phyloP scores from a whole-genome alignment of 306 rosid species.

The Purshia tridentata region DNA sequence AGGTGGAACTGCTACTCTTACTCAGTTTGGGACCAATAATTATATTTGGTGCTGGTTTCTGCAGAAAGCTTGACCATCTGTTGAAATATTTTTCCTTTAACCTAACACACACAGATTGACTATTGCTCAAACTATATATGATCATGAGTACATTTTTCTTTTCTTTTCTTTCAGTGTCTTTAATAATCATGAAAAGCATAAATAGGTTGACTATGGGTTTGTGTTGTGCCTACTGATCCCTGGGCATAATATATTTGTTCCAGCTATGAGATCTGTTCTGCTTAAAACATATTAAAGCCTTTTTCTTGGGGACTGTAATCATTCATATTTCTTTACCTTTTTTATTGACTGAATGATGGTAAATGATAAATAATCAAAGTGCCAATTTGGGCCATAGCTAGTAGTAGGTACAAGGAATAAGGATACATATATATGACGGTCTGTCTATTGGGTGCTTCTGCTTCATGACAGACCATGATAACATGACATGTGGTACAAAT shows the following conservation, averaged over 20 bases:
- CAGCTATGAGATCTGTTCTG: neutral
- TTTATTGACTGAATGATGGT: constrained; percentile 28
- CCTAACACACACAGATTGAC: too few species aligned
- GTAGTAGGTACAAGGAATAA: constrained; percentile 6
- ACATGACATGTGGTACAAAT: neutral
- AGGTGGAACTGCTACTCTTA: too few species aligned
- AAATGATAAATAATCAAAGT: constrained; percentile 20
- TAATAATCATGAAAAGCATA: constrained; percentile 30
- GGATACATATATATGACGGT: too few species aligned
- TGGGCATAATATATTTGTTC: neutral
- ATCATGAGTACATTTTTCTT: neutral
- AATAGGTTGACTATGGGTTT: constrained; percentile 34
- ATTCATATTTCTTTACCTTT: constrained; percentile 25
- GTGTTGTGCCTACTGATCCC: too few species aligned
- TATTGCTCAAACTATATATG: too few species aligned
- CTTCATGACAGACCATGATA: neutral
- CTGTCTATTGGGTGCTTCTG: too few species aligned
- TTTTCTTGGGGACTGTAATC: constrained; percentile 41
- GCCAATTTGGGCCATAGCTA: constrained; percentile 33
- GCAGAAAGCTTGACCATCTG: too few species aligned
- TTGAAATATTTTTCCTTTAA: too few species aligned
- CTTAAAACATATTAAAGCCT: constrained; percentile 28
- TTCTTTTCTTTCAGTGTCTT: neutral
- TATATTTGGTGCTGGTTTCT: too few species aligned
- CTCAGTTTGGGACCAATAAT: too few species aligned